Conservation (phyloP, 495 filamentous ascomycete genomes). For the Sporormia fimetaria region DNA sequence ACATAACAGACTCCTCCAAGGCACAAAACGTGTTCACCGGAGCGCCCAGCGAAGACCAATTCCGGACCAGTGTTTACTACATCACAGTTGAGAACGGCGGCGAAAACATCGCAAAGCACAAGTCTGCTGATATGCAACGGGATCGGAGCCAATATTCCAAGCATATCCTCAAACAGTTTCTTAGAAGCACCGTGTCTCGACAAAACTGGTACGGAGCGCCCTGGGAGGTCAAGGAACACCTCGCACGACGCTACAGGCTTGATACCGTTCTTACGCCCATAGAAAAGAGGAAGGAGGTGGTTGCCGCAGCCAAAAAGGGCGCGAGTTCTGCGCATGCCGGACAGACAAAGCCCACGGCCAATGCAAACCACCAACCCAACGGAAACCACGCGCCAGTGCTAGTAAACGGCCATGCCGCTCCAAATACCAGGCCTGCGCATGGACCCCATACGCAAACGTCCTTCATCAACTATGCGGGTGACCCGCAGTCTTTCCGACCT, state of each 20-base stretch:
- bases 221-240: conserved; percentile 82
- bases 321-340: too few species aligned
- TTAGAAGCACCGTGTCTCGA: conserved; percentile 83
- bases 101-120: conserved; percentile 13
- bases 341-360: too few species aligned
- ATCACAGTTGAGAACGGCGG: conserved; percentile 13
- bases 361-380: too few species aligned
- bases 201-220: conserved; percentile 92
- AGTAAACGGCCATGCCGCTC: too few species aligned
- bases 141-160: conserved; percentile 94
- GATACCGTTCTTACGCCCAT: conserved; percentile 72
- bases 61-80: conserved; percentile 14
- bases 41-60: conserved; percentile 3
- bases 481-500: too few species aligned
- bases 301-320: too few species aligned
- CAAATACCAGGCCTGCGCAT: too few species aligned
- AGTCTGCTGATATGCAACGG: conserved; percentile 44
- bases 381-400: too few species aligned
- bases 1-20: conserved; percentile 32
- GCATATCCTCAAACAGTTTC: conserved; percentile 81
- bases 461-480: too few species aligned
- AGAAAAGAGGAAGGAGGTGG: conserved; percentile 35
- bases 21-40: conserved; percentile 14
- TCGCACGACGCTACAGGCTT: conserved; percentile 77
- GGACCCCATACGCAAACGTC: too few species aligned